Evolutionary conservation across 805 yeast genomes (phyloP), one percentile per base, ranked within the genome.

Genomic region (Monosporozyma servazzii): DNA sequence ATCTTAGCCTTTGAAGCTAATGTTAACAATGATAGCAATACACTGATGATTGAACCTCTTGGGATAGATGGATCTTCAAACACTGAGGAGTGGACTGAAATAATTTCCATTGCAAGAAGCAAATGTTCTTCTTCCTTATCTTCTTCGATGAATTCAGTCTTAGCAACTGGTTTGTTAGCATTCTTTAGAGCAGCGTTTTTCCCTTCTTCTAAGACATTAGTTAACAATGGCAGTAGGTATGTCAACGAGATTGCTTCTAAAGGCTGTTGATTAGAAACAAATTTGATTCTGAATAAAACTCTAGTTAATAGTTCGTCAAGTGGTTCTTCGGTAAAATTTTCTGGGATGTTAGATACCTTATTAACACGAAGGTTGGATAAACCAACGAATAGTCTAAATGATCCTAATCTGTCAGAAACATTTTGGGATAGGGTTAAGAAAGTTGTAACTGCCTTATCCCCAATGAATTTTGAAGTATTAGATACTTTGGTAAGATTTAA

Each of bases 41-140:
- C 81, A 9, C 68, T 68, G 52, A 91, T 69, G 37, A 88, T 78
- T 5, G 78, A 75, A 4, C 74, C 69, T 62, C 97, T 79, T 18
- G 96, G 95, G 51, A 87, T 80, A 0, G 78, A 66, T 0, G 75
- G 74, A 60, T 84, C 82, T 56, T 77, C 80, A 62, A 93, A 84
- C 13, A 74, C 75, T 56, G 81, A 89, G 21, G 83, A 76, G 60
- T 86, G 90, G 2, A 77, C 76, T 41, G 81, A 74, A 51, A 91
- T 72, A 41, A 89, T 81, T 60, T 87, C 95, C 58, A 90, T 67
- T 0, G 91, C 85, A 52, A 91, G 71, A 48, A 86, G 67, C 48
- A 89, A 71, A 59, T 87, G 91, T 64, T 89, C 97, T 66, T 90
- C 96, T 62, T 86, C 89, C n/a, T 82, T 82, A 58, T 82, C 88